Base-by-base conservation (phyloP, 441 rosid species). In the Eruca vesicaria region DNA sequence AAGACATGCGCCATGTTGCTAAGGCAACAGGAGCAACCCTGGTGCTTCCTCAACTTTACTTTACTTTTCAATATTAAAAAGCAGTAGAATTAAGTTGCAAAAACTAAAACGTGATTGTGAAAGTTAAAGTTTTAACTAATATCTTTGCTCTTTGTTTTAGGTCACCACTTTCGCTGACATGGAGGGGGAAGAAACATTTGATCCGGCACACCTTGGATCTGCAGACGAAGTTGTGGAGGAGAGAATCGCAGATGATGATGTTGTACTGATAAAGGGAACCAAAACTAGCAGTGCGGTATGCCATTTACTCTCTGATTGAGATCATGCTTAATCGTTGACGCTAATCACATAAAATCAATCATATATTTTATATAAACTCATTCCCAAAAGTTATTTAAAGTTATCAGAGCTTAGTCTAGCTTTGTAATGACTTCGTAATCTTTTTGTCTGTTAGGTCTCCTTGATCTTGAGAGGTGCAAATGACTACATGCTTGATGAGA, bases 141-240 rank as follows among this genome's bases (percentile, higher is more conserved):
- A 16, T 71, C 9, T 57, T 71, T 68, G n/a, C 9, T 53, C 2
- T 33, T 45, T 45, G 10, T 81, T 58, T 65, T 80, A 94, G 99
- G 96, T 94, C 69, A 92, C 98, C 58, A 96, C 99, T 63, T 96
- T 96, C 84, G 98, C 98, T 75, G 99, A 96, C 77, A 96, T 92
- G 98, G 98, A 96, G 77, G 99, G 99, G 1, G 97, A 96, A 58
- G 99, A 94, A 82, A 96, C 99, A 68, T 96, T 88, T 78, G 99
- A 96, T 81, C 72, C 94, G 2, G 88, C 96, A 70, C 75, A 92
- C 69, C 91, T 92, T 63, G 99, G 98, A 66, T 71, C 74, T 72
- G 98, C 99, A 31, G 93, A 89, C 43, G 97, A 96, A 79, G 98
- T 96, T 75, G 91, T 88, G 45, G 98, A 96, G 82, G 99, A 96